A percentile compares a stretch with the other conserved stretches of the same genome.
Evolutionary conservation across 1,139 yeast genomes (phyloP).

Genomic region (Scheffersomyces cryptocercus): DNA sequence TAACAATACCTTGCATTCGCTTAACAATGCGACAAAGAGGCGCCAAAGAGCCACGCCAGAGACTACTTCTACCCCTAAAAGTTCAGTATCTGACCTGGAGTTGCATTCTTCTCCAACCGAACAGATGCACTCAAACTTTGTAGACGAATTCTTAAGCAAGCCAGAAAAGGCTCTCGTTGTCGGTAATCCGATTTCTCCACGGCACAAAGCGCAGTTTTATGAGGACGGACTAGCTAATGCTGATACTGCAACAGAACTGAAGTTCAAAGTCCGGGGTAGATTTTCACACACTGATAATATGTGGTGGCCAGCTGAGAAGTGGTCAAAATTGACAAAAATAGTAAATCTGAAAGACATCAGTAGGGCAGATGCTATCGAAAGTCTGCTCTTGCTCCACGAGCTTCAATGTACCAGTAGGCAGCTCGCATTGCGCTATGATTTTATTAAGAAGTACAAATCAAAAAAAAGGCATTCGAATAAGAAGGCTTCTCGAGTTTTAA

Average conservation of each 20-base stretch:
- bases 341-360: conserved; percentile 12
- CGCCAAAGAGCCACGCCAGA: neutral
- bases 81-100: neutral
- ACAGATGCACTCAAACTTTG: neutral
- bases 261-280: no score
- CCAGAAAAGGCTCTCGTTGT: neutral
- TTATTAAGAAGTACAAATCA: neutral
- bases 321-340: conserved; percentile 14
- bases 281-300: no score
- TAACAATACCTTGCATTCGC: conserved; percentile 17
- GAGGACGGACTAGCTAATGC: no score
- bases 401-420: conserved; percentile 9
- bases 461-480: neutral
- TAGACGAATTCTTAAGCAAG: neutral
- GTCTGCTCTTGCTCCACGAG: conserved; percentile 8
- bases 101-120: neutral
- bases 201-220: no score
- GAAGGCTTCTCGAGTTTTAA: no score
- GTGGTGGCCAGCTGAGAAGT: conserved; percentile 7
- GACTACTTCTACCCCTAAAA: neutral
- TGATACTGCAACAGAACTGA: no score
- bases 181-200: no score
- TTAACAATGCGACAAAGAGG: conserved; percentile 4
- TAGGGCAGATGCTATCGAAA: conserved; percentile 13
- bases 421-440: neutral